Evolutionary conservation across 805 yeast species (phyloP), one percentile per base, ranked within the genome.

Genomic region (Cyberlindnera subsufficiens): DNA sequence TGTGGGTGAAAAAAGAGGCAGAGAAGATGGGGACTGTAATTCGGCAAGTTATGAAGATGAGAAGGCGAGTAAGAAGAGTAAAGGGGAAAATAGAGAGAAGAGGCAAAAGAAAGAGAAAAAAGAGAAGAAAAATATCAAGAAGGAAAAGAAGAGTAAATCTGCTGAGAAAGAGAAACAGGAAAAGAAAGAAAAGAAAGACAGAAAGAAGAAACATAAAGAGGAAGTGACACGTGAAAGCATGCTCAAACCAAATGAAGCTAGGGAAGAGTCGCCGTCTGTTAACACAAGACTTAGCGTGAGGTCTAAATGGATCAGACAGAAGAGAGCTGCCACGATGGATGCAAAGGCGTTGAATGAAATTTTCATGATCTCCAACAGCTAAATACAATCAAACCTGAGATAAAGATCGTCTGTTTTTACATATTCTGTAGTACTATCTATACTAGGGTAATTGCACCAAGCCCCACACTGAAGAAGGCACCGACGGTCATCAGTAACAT

Each of bases 271-370:
- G 8, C 63, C 70, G 6, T 67, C 65, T 1, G 65, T 75, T 1
- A 53, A 74, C 11, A 74, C 82, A n/a, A 71, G 85, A 55, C 60
- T 79, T 38, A 81, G 95, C 1, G 85, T 85, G 4, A 77, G 98
- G 61, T 81, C 95, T 18, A 82, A 78, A 61, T 90, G 88, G 82
- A 90, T 91, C 42, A 82, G 75, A 51, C 96, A 89, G 61, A 91
- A 91, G 61, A 75, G 93, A 55, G 93, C 95, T 10, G 91, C 97
- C 1, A 88, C 90, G 0, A 77, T 84, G 80, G 98, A 91, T 60
- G 75, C 84, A 3, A 81, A 87, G 61, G 89, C 96, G 13, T 72
- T 91, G 48, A 88, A 86, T 53, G 98, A 91, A 64, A 91, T 91
- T 44, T 86, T 91, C 59, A 91, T 91, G 97, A 77, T 89, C 37